Percentiles rank a stretch among this genome's conserved stretches.
These are phyloP conservation scores for Mycena galopus DNA, from an alignment of 768 basidiomycete species.

Conservation along the genomic window DNA sequence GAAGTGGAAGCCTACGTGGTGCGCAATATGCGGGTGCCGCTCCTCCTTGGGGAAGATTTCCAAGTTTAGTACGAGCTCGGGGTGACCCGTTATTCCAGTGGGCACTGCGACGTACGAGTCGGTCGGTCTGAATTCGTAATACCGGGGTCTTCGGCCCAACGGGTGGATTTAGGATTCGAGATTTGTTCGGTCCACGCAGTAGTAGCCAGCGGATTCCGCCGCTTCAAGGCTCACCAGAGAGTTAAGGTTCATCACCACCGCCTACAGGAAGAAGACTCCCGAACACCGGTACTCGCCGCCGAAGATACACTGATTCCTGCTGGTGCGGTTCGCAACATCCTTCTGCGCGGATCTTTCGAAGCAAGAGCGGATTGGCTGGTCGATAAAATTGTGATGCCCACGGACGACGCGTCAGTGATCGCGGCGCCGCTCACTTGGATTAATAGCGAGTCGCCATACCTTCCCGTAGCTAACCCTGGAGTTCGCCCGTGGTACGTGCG, in stretches of 20 bases:
- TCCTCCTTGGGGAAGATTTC: constrained; percentile 48
- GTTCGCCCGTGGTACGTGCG: constrained; percentile 9
- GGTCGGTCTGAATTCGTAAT: neutral
- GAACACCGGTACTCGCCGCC: constrained; percentile 2
- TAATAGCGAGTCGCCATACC: neutral
- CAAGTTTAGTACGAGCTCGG: constrained; percentile 39
- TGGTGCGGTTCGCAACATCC: constrained; percentile 24
- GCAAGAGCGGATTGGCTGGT: constrained; percentile 32
- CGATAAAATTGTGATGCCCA: constrained; percentile 32
- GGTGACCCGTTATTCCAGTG: constrained; percentile 23
- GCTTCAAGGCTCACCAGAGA: neutral
- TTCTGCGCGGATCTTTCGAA: constrained; percentile 22
- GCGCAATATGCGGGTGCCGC: constrained; percentile 42
- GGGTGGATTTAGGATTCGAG: constrained; percentile 22
- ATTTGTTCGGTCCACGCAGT: neutral
- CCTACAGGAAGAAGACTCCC: neutral
- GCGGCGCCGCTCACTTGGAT: neutral
- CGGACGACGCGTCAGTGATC: neutral
- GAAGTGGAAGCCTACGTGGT: constrained; percentile 44
- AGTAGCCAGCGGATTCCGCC: neutral
- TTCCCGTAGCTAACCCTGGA: constrained; percentile 5
- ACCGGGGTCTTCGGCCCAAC: constrained; percentile 17
- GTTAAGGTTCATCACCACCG: constrained; percentile 9
- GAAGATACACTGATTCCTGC: neutral
- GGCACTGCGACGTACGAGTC: constrained; percentile 6